A percentile compares a stretch with the other conserved stretches of the same genome.
Evolutionary conservation across 2,329 filamentous ascomycete species (phyloP).

Genomic region (Niveomyces coronatus): DNA sequence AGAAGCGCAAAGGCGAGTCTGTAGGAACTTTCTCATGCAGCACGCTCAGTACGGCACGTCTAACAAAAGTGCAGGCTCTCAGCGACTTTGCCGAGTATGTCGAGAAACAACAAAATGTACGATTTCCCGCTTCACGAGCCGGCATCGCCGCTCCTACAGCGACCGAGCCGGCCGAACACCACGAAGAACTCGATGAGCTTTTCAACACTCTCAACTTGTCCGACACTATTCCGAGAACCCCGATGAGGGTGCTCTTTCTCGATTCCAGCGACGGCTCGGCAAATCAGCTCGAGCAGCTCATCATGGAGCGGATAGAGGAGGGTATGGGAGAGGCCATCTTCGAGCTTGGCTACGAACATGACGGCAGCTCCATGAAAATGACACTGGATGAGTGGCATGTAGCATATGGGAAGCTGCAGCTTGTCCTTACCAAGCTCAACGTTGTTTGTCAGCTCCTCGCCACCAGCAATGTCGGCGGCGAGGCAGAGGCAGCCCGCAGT

Average conservation of each 20-base stretch:
- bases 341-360: constrained; percentile 85
- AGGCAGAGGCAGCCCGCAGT: constrained; percentile 58
- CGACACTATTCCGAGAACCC: constrained; percentile 57
- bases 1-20: constrained; percentile 78
- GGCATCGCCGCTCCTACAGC: constrained; percentile 16
- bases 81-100: constrained; percentile 98
- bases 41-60: neutral
- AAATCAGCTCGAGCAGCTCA: constrained; percentile 50
- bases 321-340: constrained; percentile 85
- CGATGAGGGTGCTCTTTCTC: constrained; percentile 68
- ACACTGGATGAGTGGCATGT: constrained; percentile 63
- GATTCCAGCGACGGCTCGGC: constrained; percentile 49
- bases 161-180: constrained; percentile 33
- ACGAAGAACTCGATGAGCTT: constrained; percentile 85
- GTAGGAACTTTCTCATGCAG: constrained; percentile 35
- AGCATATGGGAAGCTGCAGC: constrained; percentile 55
- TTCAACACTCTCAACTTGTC: constrained; percentile 77
- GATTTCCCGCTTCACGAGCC: constrained; percentile 39
- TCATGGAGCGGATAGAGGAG: constrained; percentile 64
- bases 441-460: constrained; percentile 75
- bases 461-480: constrained; percentile 81
- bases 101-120: constrained; percentile 77
- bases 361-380: constrained; percentile 74
- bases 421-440: constrained; percentile 51
- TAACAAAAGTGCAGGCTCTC: constrained; percentile 47